phyloP scores from a whole-genome alignment of 768 basidiomycete genomes.

The Boletus subcaerulescens region DNA sequence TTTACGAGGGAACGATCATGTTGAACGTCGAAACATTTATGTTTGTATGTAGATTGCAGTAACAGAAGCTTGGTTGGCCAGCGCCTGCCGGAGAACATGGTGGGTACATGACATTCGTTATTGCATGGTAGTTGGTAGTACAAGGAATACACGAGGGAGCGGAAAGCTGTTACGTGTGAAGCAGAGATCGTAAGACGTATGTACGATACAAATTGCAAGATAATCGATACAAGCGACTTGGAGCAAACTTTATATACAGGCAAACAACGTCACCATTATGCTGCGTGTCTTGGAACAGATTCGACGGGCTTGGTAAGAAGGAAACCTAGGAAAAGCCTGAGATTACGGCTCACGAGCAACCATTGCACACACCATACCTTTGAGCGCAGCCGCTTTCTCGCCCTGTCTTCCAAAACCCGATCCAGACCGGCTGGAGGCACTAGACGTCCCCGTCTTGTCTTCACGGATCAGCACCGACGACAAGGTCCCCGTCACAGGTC shows the following conservation, averaged over 20 bases:
- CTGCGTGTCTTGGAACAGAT: conserved; percentile 48
- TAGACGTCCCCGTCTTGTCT: conserved; percentile 8
- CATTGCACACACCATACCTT: conserved; percentile 36
- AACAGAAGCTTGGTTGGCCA: too few species aligned
- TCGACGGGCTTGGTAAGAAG: conserved; percentile 57
- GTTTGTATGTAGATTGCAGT: too few species aligned
- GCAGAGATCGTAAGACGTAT: neutral
- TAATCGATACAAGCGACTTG: conserved; percentile 1
- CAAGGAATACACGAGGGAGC: conserved; percentile 6
- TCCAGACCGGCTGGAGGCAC: conserved; percentile 37
- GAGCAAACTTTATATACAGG: neutral
- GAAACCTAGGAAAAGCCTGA: conserved; percentile 43
- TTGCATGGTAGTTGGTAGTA: neutral
- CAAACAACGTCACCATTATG: conserved; percentile 1
- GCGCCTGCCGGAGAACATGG: too few species aligned
- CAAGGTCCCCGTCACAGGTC: conserved; percentile 12
- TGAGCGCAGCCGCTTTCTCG: conserved; percentile 71
- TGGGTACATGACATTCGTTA: neutral
- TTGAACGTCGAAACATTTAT: too few species aligned
- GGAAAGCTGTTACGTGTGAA: conserved; percentile 4
- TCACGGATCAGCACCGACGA: conserved; percentile 10
- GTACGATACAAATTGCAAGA: neutral
- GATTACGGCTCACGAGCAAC: neutral
- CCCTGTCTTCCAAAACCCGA: conserved; percentile 81
- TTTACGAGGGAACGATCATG: too few species aligned